Conservation (phyloP, 495 filamentous ascomycete species). For the Daldinia vernicosa region DNA sequence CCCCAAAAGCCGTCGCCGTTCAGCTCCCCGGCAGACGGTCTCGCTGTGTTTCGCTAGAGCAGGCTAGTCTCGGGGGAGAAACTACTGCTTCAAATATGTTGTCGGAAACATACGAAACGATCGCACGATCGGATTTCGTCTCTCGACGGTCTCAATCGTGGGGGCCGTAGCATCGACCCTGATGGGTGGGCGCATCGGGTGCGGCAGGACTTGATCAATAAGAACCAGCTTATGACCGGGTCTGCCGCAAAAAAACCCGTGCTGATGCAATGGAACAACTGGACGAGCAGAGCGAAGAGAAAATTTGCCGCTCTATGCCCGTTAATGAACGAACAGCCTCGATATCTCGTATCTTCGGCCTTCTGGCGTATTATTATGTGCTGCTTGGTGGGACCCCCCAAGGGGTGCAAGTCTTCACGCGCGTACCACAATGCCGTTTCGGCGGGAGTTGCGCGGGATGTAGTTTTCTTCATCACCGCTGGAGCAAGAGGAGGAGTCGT, state of each 20-base stretch:
- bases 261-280: slow-evolving; percentile 48
- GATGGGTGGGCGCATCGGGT: slow-evolving; percentile 45
- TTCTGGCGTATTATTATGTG: slow-evolving; percentile 43
- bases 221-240: slow-evolving; percentile 42
- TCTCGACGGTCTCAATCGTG: slow-evolving; percentile 28
- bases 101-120: slow-evolving; percentile 48
- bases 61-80: slow-evolving; percentile 14
- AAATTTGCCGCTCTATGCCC: slow-evolving; percentile 30
- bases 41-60: slow-evolving; percentile 41
- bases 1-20: slow-evolving; percentile 37
- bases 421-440: slow-evolving; percentile 82
- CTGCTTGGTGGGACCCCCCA: slow-evolving; percentile 45
- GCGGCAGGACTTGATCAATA: slow-evolving; percentile 26
- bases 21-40: slow-evolving; percentile 27
- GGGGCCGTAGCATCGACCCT: slow-evolving; percentile 52
- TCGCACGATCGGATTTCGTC: slow-evolving; percentile 36
- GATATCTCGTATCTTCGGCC: slow-evolving; percentile 43
- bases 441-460: slow-evolving; percentile 67
- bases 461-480: slow-evolving; percentile 66
- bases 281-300: slow-evolving; percentile 33
- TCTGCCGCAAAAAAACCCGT: slow-evolving; percentile 36
- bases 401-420: slow-evolving; percentile 41
- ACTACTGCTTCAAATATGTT: slow-evolving; percentile 30
- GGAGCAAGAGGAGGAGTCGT: slow-evolving; percentile 62
- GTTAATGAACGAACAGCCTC: slow-evolving; percentile 49